Conservation (phyloP, 805 yeast genomes). For the Debaryomyces maramus region DNA sequence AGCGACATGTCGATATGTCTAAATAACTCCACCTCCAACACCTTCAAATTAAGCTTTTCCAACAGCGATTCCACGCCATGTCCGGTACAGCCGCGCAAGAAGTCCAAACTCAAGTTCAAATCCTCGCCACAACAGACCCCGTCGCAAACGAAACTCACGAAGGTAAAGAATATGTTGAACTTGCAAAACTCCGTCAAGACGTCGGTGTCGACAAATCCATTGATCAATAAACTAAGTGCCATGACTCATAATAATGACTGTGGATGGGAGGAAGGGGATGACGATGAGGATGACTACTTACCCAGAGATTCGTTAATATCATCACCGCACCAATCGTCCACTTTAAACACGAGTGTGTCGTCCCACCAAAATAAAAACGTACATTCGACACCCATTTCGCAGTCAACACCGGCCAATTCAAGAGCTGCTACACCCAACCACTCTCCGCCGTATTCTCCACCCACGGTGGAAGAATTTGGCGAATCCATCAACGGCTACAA, state of each 20-base stretch:
- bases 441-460: conserved; percentile 18
- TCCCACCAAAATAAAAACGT: conserved; percentile 5
- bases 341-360: conserved; percentile 7
- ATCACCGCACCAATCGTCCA: conserved; percentile 4
- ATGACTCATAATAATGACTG: conserved; percentile 12
- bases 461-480: conserved; percentile 29
- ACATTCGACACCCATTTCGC: conserved; percentile 40
- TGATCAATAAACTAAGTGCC: conserved; percentile 17
- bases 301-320: conserved; percentile 8
- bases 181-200: conserved; percentile 32
- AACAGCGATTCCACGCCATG: conserved; percentile 46
- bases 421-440: conserved; percentile 33
- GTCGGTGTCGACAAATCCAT: conserved; percentile 16
- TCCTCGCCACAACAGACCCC: conserved; percentile 9
- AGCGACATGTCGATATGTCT: conserved; percentile 10
- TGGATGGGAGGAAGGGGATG: conserved; percentile 2
- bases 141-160: conserved; percentile 12
- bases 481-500: conserved; percentile 42
- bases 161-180: conserved; percentile 27
- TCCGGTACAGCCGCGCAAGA: conserved; percentile 43
- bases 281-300: conserved; percentile 11
- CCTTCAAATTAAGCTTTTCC: conserved; percentile 26
- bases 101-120: conserved; percentile 30
- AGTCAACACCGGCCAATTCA: conserved; percentile 44
- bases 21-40: conserved; percentile 6